These are phyloP conservation scores for Basipetospora chlamydospora DNA, from an alignment of 2,329 filamentous ascomycete genomes.

Conservation along the genomic window DNA sequence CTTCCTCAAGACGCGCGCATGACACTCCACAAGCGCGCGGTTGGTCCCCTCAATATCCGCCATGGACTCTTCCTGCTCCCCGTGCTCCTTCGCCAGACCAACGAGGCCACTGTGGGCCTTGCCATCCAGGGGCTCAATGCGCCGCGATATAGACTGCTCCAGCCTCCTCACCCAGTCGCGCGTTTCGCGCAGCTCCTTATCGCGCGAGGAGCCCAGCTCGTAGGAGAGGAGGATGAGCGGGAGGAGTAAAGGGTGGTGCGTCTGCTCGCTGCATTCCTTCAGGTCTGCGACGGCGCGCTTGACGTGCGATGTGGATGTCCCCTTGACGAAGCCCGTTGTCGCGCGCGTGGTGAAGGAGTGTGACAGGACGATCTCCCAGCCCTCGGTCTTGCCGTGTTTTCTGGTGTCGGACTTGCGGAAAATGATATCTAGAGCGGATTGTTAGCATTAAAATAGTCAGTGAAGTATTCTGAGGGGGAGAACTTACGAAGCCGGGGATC, in stretches of 20 bases:
- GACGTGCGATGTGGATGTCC: constrained; percentile 42
- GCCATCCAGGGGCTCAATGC: constrained; percentile 41
- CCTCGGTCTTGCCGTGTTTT: constrained; percentile 47
- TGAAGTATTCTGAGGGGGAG: background rate
- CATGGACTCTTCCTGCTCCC: constrained; percentile 32
- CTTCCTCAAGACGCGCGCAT: constrained; percentile 48
- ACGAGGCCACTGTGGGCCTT: constrained; percentile 44
- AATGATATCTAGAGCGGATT: constrained; percentile 32
- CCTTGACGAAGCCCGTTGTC: constrained; percentile 47
- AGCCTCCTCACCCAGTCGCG: constrained; percentile 48
- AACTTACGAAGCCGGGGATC: constrained; percentile 40
- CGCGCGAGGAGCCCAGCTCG: constrained; percentile 39
- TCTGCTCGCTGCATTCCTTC: constrained; percentile 29
- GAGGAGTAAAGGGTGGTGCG: constrained; percentile 43
- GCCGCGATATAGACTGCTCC: constrained; percentile 46
- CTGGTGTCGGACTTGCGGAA: constrained; percentile 51
- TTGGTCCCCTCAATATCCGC: constrained; percentile 47
- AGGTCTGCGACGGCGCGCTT: constrained; percentile 33
- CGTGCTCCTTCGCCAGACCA: constrained; percentile 26
- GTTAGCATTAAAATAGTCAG: background rate
- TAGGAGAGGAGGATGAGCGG: constrained; percentile 43
- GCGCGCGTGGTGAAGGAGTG: constrained; percentile 38
- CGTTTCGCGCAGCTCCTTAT: constrained; percentile 46
- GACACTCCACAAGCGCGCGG: constrained; percentile 47
- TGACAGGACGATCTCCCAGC: constrained; percentile 50